Evolutionary conservation across 2,329 filamentous ascomycete genomes (phyloP).

Genomic region (Parascedosporium putredinis): DNA sequence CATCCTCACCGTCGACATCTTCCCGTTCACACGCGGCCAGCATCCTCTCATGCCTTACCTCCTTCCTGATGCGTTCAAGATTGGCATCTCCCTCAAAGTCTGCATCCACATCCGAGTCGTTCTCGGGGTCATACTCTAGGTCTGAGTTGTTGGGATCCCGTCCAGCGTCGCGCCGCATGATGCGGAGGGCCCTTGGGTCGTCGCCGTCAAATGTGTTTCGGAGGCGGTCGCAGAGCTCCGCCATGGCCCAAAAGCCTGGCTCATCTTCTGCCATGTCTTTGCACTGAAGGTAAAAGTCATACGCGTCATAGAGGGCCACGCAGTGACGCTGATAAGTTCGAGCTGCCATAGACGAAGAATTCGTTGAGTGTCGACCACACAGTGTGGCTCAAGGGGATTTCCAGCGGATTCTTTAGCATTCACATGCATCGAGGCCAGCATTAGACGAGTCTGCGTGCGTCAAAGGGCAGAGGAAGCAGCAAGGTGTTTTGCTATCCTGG

Average conservation of each 20-base stretch:
- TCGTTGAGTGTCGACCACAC: background rate
- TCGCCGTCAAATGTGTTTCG: conserved; percentile 1
- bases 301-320: conserved; percentile 1
- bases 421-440: too few relatives aligned
- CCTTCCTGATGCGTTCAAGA: background rate
- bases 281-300: background rate
- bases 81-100: background rate
- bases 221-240: background rate
- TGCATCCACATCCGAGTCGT: conserved; percentile 2
- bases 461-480: too few relatives aligned
- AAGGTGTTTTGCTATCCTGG: too few relatives aligned
- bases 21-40: background rate
- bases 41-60: background rate
- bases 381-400: conserved; percentile 1
- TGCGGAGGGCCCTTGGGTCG: background rate
- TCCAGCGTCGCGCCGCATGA: background rate
- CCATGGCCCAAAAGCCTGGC: background rate
- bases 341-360: conserved; percentile 4
- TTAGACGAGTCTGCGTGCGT: too few relatives aligned
- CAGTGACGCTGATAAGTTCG: background rate
- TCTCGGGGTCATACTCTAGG: conserved; percentile 3
- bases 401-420: background rate
- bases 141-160: conserved; percentile 6
- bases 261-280: background rate
- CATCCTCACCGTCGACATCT: background rate